Evolutionary conservation across 805 yeast genomes (phyloP).

Genomic region (Teunomyces aglyptinius): DNA sequence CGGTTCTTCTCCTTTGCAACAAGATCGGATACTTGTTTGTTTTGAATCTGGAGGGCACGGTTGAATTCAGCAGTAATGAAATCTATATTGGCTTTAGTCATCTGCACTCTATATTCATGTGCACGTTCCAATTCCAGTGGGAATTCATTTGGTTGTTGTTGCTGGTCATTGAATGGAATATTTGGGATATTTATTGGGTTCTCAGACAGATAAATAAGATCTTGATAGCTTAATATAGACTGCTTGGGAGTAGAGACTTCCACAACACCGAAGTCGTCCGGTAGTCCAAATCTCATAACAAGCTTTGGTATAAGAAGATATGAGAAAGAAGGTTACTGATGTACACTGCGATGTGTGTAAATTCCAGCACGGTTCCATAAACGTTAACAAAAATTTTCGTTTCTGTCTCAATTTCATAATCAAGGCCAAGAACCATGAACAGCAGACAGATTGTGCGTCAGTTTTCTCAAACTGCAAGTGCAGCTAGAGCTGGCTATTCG

Average conservation of each 20-base stretch:
- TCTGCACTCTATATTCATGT: neutral
- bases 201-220: neutral
- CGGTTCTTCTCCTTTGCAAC: constrained; percentile 3
- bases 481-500: constrained; percentile 50
- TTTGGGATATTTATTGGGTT: neutral
- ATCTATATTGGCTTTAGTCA: neutral
- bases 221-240: neutral
- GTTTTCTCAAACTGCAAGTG: constrained; percentile 46
- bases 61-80: neutral
- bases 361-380: constrained; percentile 5
- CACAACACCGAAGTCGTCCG: neutral
- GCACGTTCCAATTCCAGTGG: neutral
- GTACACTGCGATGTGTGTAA: constrained; percentile 4
- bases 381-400: constrained; percentile 5
- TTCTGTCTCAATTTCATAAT: neutral
- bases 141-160: neutral
- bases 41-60: constrained; percentile 5
- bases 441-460: constrained; percentile 27
- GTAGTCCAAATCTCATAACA: constrained; percentile 1
- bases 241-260: neutral
- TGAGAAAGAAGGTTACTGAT: neutral
- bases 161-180: neutral
- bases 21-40: constrained; percentile 10
- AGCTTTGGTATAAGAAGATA: too few species aligned
- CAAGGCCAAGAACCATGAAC: constrained; percentile 9